A percentile compares a stretch with the other conserved stretches of the same genome.
Evolutionary conservation across 2,329 filamentous ascomycete genomes (phyloP).

Genomic region (Venturia effusa): DNA sequence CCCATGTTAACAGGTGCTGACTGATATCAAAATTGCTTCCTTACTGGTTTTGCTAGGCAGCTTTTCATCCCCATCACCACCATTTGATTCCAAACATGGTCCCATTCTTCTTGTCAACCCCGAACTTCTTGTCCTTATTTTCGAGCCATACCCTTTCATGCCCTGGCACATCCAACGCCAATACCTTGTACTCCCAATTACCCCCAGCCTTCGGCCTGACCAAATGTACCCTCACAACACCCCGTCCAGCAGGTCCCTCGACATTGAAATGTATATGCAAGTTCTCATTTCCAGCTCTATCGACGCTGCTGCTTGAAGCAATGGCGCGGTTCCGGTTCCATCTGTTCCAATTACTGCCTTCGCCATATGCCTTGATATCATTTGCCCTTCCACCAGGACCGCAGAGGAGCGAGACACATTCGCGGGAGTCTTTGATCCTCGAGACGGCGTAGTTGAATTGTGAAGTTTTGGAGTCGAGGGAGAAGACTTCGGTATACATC

Average conservation of each 20-base stretch:
- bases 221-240: constrained; percentile 69
- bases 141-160: constrained; percentile 12
- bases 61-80: constrained; percentile 12
- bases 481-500: constrained; percentile 73
- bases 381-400: constrained; percentile 44
- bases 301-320: constrained; percentile 27
- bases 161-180: constrained; percentile 59
- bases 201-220: constrained; percentile 52
- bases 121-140: not conserved
- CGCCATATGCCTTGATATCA: constrained; percentile 71
- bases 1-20: not conserved
- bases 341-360: constrained; percentile 61
- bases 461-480: constrained; percentile 69
- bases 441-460: constrained; percentile 83
- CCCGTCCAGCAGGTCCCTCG: constrained; percentile 63
- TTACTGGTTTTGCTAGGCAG: not conserved
- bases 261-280: constrained; percentile 71
- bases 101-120: constrained; percentile 6
- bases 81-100: constrained; percentile 14
- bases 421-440: constrained; percentile 60
- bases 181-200: constrained; percentile 67
- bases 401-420: constrained; percentile 65
- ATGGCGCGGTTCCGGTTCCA: constrained; percentile 59
- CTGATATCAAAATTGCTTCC: not conserved
- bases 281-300: constrained; percentile 67